These are phyloP conservation scores for Candida tropicalis DNA, from an alignment of 1,139 yeast species.

Conservation along the genomic window DNA sequence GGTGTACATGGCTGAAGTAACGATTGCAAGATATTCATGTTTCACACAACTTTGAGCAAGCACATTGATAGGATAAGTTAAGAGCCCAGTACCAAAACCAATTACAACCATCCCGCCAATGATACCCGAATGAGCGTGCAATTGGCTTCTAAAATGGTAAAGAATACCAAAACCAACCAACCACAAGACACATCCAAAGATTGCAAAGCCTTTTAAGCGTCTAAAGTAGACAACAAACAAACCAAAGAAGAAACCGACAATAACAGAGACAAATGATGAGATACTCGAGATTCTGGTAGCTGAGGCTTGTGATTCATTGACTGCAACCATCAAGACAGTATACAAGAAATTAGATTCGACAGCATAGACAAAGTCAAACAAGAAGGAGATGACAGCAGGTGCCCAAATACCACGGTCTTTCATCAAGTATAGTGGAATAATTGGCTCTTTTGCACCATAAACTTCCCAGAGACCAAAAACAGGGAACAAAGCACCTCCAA, in stretches of 20 bases:
- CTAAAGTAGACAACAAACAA: constrained; percentile 31
- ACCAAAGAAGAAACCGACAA: constrained; percentile 37
- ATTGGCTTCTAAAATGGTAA: constrained; percentile 35
- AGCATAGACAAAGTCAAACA: constrained; percentile 33
- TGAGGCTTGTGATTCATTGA: constrained; percentile 32
- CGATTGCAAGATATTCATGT: constrained; percentile 43
- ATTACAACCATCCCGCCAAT: constrained; percentile 35
- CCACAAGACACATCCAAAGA: constrained; percentile 39
- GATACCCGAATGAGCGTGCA: constrained; percentile 32
- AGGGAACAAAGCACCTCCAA: constrained; percentile 40
- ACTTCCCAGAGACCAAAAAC: constrained; percentile 36
- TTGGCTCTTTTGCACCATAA: constrained; percentile 31
- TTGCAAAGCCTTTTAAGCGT: constrained; percentile 34
- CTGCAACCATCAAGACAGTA: constrained; percentile 38
- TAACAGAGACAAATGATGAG: constrained; percentile 35
- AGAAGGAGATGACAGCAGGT: constrained; percentile 29
- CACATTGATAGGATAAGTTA: constrained; percentile 37
- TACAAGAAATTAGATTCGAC: constrained; percentile 37
- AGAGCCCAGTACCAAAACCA: constrained; percentile 43
- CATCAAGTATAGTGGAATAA: constrained; percentile 34
- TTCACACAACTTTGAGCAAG: constrained; percentile 35
- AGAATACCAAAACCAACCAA: constrained; percentile 38
- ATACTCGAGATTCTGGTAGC: constrained; percentile 39
- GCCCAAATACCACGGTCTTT: constrained; percentile 43
- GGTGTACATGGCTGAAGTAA: constrained; percentile 35